These are phyloP conservation scores for Zalerion maritima DNA, from an alignment of 495 filamentous ascomycete species.

Conservation along the genomic window DNA sequence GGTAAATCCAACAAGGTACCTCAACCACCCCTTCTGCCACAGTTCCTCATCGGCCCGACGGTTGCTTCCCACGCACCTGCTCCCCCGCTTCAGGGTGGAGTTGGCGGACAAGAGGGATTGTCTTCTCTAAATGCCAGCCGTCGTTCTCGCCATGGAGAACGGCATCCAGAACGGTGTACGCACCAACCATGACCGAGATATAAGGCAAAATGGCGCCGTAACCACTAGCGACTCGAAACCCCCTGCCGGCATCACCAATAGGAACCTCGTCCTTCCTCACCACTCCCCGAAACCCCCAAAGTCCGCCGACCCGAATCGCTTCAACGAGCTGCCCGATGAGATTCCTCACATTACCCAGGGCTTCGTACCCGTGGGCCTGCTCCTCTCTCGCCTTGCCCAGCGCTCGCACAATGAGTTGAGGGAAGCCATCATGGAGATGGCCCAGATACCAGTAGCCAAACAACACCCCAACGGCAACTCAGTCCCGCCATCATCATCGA, in stretches of 20 bases:
- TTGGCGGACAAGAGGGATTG: no score
- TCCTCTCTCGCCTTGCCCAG: slow-evolving; percentile 66
- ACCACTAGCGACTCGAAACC: slow-evolving; percentile 18
- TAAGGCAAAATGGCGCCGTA: slow-evolving; percentile 22
- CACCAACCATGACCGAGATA: slow-evolving; percentile 35
- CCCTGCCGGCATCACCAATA: no score
- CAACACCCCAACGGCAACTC: slow-evolving; percentile 36
- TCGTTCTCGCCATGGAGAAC: slow-evolving; percentile 39
- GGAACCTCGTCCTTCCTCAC: no score
- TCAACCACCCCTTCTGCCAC: no score
- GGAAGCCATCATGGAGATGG: slow-evolving; percentile 53
- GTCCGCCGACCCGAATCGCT: slow-evolving; percentile 6
- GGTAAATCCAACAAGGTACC: no score
- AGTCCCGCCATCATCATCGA: no score
- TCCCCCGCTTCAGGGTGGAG: no score
- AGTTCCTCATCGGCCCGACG: no score
- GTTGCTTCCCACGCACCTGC: no score
- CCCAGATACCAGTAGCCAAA: slow-evolving; percentile 43
- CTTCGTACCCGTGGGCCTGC: slow-evolving; percentile 51
- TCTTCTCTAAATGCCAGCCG: slow-evolving; percentile 31
- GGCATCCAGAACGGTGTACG: slow-evolving; percentile 27
- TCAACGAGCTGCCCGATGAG: slow-evolving; percentile 51
- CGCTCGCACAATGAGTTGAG: slow-evolving; percentile 63
- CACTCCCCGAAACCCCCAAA: slow-evolving; percentile 6
- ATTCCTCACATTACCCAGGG: slow-evolving; percentile 65